A percentile compares a stretch with the other conserved stretches of the same genome.
phyloP scores from a whole-genome alignment of 257 asterid species.

The Primulina eburnea region DNA sequence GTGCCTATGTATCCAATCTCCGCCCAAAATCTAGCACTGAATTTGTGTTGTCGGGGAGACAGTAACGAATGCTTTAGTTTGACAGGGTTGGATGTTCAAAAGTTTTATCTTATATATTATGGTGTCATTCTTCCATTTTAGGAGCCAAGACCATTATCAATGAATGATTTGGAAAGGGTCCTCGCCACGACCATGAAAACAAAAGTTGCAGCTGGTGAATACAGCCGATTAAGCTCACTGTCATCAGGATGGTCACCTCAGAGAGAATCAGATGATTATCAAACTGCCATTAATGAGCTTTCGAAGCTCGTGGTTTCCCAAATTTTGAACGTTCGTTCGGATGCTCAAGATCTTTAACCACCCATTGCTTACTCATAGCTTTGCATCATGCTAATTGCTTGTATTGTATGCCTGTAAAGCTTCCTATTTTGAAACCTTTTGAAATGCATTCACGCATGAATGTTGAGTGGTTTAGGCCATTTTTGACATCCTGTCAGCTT shows the following conservation, averaged over 20 bases:
- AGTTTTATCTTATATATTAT: not conserved
- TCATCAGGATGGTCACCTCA: slow-evolving; percentile 34
- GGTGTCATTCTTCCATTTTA: slow-evolving; percentile 14
- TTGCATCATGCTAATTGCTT: not conserved
- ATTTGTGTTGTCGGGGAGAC: not conserved
- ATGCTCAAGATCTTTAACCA: slow-evolving; percentile 38
- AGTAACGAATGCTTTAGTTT: not conserved
- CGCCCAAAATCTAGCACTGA: not conserved
- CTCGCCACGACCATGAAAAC: slow-evolving; percentile 58
- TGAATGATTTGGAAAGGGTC: slow-evolving; percentile 63
- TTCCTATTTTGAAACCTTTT: not conserved
- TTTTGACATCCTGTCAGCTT: not conserved
- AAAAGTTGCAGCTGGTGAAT: slow-evolving; percentile 68
- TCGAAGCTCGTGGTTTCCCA: slow-evolving; percentile 57
- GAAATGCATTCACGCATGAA: not conserved
- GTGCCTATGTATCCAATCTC: not conserved
- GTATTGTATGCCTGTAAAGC: not conserved
- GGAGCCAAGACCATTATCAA: slow-evolving; percentile 71
- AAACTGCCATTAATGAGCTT: slow-evolving; percentile 49
- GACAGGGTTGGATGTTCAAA: not conserved
- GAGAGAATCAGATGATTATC: slow-evolving; percentile 48
- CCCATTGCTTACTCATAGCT: not conserved
- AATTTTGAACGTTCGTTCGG: slow-evolving; percentile 49
- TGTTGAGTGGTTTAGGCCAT: not conserved
- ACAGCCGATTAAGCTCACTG: slow-evolving; percentile 43